Evolutionary conservation across 2,329 filamentous ascomycete species (phyloP), one percentile per base, ranked within the genome.

Genomic region (Neopestalotiopsis rosae): DNA sequence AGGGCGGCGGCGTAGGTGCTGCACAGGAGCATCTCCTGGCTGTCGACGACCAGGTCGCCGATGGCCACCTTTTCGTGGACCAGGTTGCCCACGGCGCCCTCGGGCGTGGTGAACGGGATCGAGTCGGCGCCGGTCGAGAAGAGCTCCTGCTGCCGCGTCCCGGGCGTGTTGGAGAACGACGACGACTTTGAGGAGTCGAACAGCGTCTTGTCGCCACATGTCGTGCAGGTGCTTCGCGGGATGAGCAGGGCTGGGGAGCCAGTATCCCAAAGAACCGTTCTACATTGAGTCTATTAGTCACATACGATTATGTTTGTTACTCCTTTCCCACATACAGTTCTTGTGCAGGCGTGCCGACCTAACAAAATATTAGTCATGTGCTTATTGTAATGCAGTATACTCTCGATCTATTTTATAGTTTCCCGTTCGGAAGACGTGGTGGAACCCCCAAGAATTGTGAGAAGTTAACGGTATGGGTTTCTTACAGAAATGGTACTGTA

Each of bases 221-320:
- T 74, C 5, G 74, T 75, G 71, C 79, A 80, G 65, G 74, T 76
- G 40, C 70, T 74, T 9, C 71, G 68, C 14, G 76, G 75, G 20
- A 80, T 70, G 20, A 80, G 61, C 30, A 80, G 72, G 34, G 75
- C 69, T 1, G 66, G 69, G 6, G 77, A 79, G 32, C 75, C 77
- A 0, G 78, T 80, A 69, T 80, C 78, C 57, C 79, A 76, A 58
- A 78, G 71, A 40, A 80, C 76, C 20, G 75, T 76, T 69, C 77
- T 79, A 20, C 32, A 13, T n/a, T 3, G 17, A 17, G 12, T 12
- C 24, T 4, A 34, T 59, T 17, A 59, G 57, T 30, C 17, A 30
- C 24, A 5, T 10, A 34, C 57, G 5, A 17, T 9, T 1, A n/a
- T 40, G 3, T 30, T 24, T 13, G 13, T 45, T 24, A 65, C 24